Evolutionary conservation across 768 basidiomycete genomes (phyloP).

Genomic region (Hydnum rufescens): DNA sequence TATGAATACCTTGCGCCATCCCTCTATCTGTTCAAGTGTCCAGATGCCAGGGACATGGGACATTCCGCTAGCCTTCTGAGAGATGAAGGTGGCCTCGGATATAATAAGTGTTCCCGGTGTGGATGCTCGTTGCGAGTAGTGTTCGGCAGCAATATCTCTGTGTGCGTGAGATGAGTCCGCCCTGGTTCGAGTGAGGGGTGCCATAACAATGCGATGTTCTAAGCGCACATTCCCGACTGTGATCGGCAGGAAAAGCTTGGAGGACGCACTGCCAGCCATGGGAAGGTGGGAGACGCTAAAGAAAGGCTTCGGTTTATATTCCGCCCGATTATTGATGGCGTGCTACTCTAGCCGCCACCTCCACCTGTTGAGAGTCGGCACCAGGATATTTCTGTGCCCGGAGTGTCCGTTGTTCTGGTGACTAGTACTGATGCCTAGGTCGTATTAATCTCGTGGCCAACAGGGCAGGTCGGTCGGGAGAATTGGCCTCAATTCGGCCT

Average conservation of each 20-base stretch:
- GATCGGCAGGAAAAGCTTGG: slow-evolving; percentile 18
- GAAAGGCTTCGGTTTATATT: neutral
- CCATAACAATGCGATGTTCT: slow-evolving; percentile 31
- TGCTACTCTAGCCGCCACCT: too few relatives aligned
- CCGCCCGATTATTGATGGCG: neutral
- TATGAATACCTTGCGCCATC: too few relatives aligned
- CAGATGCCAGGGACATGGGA: slow-evolving; percentile 17
- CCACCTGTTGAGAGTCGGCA: too few relatives aligned
- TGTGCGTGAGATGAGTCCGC: slow-evolving; percentile 16
- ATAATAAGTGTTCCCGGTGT: slow-evolving; percentile 14
- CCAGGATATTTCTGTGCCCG: too few relatives aligned
- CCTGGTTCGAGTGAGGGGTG: slow-evolving; percentile 31
- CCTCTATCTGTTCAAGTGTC: slow-evolving; percentile 17
- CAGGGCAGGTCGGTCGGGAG: too few relatives aligned
- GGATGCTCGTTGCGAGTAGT: slow-evolving; percentile 8
- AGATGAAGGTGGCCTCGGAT: slow-evolving; percentile 18
- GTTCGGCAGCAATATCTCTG: slow-evolving; percentile 3
- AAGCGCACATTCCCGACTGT: slow-evolving; percentile 17
- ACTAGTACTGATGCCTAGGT: too few relatives aligned
- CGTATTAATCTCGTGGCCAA: too few relatives aligned
- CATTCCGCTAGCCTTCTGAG: slow-evolving; percentile 8
- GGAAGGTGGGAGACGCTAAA: neutral
- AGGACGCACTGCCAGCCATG: neutral
- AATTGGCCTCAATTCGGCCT: too few relatives aligned
- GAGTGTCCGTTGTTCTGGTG: too few relatives aligned